Evolutionary conservation across 345 rosid genomes (phyloP), one percentile per base, ranked within the genome.

Genomic region (Euphorbia tirucalli): DNA sequence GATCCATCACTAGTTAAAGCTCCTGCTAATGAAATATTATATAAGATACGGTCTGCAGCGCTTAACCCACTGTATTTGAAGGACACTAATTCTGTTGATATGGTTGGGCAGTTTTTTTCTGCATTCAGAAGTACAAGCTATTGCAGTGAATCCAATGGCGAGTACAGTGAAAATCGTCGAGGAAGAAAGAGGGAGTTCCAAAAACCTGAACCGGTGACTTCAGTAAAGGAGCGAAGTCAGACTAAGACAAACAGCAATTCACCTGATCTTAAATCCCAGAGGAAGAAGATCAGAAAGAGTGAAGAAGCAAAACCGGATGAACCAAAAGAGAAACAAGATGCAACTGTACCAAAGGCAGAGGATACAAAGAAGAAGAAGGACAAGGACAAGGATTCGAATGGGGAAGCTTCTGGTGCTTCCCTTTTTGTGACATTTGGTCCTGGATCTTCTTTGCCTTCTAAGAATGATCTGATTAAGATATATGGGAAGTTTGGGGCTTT

Each of bases 401-500:
- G 24, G 69, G 71, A 74, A 64, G 65, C 74, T 75, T 49, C 73
- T 15, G 71, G 82, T 58, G 83, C 85, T 68, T 77, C 85, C 56
- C 87, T 89, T 39, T 74, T 71, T 52, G 86, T 83, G 69, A 73
- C 88, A 19, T 91, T 93, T 78, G 86, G 83, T 66, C 90, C 91
- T 1, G 89, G 88, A 70, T 82, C 89, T 19, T 44, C 78, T 61
- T 70, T 93, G 75, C 97, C 97, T 43, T 50, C 87, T 2, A 91
- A 88, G 78, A 83, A 83, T 32, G 93, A 86, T 14, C 86, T 90
- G 2, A 71, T 88, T 50, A 68, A 70, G 39, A 79, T 83, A 65
- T 93, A 84, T 55, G 67, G 78, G 60, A 85, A 74, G 69, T 89
- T 78, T 59, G 98, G 98, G 63, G 65, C 84, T 24, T 75, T 93